Base-by-base conservation (phyloP, 2,329 filamentous ascomycete genomes). In the Emydomyces testavorans region DNA sequence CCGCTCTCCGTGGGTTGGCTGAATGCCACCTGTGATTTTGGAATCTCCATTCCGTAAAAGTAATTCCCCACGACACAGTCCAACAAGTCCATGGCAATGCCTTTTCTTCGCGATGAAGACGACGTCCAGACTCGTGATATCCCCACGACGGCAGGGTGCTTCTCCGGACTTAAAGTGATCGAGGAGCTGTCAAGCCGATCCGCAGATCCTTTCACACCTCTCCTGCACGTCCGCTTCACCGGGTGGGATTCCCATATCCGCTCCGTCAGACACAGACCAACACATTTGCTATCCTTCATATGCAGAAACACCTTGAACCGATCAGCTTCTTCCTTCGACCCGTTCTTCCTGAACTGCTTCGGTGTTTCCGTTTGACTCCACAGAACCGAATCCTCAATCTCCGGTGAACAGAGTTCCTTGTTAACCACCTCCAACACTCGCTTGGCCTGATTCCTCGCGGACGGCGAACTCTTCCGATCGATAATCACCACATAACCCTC, bases 111-210 rank as follows among this genome's bases (percentile, higher is more conserved):
- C 50, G 76, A 73, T 1, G 71, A 67, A 4, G 68, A 71, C 6
- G 75, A 77, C 0, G 77, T 79, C 80, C 80, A 83, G 54, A 83
- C 78, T 24, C 80, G 72, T 20, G 79, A 80, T 21, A 83, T 73
- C 15, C 78, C 77, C 46, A 82, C 68, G n/a, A 75, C 66, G 2
- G 74, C 77, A 2, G 69, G 63, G 21, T 69, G 60, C 4, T 65
- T 55, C 38, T 67, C 62, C 21, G 65, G 62, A 44, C 66, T 65
- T 29, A 72, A 64, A 1, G 68, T 71, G 49, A 77, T 65, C 3
- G 69, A 69, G 1, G 67, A 70, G 51, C 64, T 62, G 45, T 59
- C 43, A 13, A 28, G n/a, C 29, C 31, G 21, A 15, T 52, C 54
- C 32, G 3, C 24, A 2, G 53, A 54, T 20, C 48, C 40, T 20